Evolutionary conservation across 2,329 filamentous ascomycete genomes (phyloP).

Genomic region (Hypoxylon sp.): DNA sequence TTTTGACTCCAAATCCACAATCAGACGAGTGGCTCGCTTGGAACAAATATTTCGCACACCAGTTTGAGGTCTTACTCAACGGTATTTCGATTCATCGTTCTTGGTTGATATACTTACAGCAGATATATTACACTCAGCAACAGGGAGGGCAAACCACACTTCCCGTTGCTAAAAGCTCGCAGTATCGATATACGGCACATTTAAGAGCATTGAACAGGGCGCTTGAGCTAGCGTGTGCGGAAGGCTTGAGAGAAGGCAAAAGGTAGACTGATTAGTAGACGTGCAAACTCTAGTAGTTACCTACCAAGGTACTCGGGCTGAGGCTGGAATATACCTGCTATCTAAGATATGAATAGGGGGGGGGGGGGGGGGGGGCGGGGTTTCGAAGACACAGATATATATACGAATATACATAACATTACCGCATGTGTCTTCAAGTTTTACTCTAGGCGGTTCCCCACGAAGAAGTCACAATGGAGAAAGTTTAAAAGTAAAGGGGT

Average conservation of each 20-base stretch:
- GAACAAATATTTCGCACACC: constrained; percentile 13
- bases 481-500: not conserved
- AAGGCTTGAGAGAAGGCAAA: not conserved
- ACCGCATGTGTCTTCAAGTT: not conserved
- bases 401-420: not conserved
- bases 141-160: not conserved
- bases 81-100: constrained; percentile 15
- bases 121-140: not conserved
- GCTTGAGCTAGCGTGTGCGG: not conserved
- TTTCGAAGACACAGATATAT: too few species aligned
- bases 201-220: constrained; percentile 3
- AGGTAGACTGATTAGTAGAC: not conserved
- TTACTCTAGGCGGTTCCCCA: not conserved
- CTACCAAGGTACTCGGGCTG: too few species aligned
- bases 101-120: constrained; percentile 22
- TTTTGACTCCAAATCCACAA: not conserved
- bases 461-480: not conserved
- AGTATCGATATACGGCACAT: not conserved
- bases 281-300: not conserved
- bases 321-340: too few species aligned
- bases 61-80: constrained; percentile 6
- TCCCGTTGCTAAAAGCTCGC: not conserved
- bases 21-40: constrained; percentile 17
- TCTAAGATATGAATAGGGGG: too few species aligned
- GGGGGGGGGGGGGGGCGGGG: too few species aligned